Conservation (phyloP, 495 filamentous ascomycete species). For the Podospora australis region DNA sequence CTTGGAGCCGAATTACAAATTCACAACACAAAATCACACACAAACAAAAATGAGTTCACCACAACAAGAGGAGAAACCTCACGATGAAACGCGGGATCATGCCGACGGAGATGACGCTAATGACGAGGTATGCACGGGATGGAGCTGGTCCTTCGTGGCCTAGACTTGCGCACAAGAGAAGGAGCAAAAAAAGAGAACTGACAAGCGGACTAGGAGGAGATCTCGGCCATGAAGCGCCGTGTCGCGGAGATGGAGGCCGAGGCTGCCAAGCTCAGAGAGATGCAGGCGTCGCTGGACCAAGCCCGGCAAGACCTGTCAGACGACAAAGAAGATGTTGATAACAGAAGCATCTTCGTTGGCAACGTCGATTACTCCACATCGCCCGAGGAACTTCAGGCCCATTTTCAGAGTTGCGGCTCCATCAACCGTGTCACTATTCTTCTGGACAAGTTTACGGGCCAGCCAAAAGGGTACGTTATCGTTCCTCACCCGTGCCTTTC, state of each 20-base stretch:
- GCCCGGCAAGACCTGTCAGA: conserved; percentile 76
- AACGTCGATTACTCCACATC: conserved; percentile 98
- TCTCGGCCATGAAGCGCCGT: conserved; percentile 93
- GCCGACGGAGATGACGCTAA: neutral
- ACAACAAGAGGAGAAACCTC: neutral
- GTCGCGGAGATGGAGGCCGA: conserved; percentile 99
- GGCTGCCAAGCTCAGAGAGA: conserved; percentile 91
- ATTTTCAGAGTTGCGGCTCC: conserved; percentile 95
- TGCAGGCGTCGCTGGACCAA: conserved; percentile 87
- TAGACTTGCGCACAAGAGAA: conserved; percentile 6
- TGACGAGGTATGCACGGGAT: neutral
- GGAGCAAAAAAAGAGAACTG: conserved; percentile 10
- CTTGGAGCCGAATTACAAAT: too few relatives aligned
- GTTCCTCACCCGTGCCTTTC: neutral
- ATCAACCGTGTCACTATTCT: conserved; percentile 99
- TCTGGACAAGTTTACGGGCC: conserved; percentile 94
- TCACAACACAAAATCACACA: neutral
- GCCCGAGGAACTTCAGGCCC: conserved; percentile 96
- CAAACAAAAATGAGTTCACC: neutral
- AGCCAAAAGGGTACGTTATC: conserved; percentile 86
- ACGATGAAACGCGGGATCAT: neutral
- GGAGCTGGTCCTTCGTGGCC: neutral
- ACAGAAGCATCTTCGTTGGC: conserved; percentile 92
- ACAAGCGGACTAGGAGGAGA: conserved; percentile 59
- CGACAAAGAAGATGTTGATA: conserved; percentile 93